phyloP scores from a whole-genome alignment of 2,329 filamentous ascomycete species.

The Paraphaeosphaeria sporulosa region DNA sequence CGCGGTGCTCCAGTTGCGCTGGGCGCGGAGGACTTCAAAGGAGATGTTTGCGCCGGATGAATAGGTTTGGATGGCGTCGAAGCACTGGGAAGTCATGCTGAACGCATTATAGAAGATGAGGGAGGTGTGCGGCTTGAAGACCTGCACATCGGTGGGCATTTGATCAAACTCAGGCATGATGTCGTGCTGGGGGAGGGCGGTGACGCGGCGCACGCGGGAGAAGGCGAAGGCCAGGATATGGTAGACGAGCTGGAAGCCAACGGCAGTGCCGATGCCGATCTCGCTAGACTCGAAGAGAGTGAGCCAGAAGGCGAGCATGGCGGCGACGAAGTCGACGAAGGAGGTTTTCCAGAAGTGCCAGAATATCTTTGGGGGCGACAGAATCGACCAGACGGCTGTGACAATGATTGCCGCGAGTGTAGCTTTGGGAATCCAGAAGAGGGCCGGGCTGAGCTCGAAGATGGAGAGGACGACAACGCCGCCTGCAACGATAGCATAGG shows the following conservation, averaged over 20 bases:
- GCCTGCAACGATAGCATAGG: conserved; percentile 67
- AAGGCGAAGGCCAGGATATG: conserved; percentile 67
- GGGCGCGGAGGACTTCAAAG: conserved; percentile 43
- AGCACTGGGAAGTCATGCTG: conserved; percentile 57
- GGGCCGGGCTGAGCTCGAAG: conserved; percentile 65
- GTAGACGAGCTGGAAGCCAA: conserved; percentile 60
- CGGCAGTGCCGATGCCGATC: conserved; percentile 65
- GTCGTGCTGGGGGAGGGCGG: conserved; percentile 19
- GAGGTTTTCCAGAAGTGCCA: conserved; percentile 71
- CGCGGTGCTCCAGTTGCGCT: conserved; percentile 64
- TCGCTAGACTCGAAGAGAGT: conserved; percentile 68
- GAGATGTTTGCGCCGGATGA: conserved; percentile 52
- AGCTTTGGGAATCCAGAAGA: conserved; percentile 74
- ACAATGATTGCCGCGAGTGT: conserved; percentile 72
- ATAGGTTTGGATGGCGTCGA: conserved; percentile 60
- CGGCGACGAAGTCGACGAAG: conserved; percentile 69
- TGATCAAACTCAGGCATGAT: conserved; percentile 14
- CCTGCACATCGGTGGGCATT: conserved; percentile 59
- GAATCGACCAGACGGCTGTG: conserved; percentile 68
- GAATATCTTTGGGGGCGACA: conserved; percentile 65
- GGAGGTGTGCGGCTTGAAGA: conserved; percentile 65
- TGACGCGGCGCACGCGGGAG: conserved; percentile 46
- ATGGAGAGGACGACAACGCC: conserved; percentile 69
- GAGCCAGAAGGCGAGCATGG: conserved; percentile 70
- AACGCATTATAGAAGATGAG: conserved; percentile 70